Percentiles rank a stretch among this genome's conserved stretches.
Evolutionary conservation across 2,329 filamentous ascomycete genomes (phyloP).

Genomic region (Colletotrichum brevisporum): DNA sequence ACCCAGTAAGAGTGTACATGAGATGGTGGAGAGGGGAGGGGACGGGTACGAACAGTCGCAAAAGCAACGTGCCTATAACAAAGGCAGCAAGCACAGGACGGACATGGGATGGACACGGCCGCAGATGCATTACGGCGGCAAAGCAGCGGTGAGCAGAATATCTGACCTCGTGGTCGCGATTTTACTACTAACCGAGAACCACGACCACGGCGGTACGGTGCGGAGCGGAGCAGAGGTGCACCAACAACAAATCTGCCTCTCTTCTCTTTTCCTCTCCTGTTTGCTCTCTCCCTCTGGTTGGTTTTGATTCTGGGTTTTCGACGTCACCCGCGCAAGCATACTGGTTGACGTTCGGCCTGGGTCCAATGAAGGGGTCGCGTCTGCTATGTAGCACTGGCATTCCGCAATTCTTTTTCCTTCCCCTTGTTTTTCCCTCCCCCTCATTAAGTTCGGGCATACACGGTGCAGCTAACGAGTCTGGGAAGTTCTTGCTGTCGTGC

Average conservation of each 20-base stretch:
- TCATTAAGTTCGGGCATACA: not conserved
- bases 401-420: too few relatives aligned
- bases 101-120: conserved; percentile 28
- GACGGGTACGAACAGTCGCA: conserved; percentile 18
- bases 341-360: too few relatives aligned
- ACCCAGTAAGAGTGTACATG: not conserved
- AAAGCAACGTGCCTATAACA: conserved; percentile 14
- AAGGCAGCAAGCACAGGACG: conserved; percentile 9
- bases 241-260: not conserved
- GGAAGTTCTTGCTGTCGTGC: conserved; percentile 7
- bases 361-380: too few relatives aligned
- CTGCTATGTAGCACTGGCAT: too few relatives aligned
- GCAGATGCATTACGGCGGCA: conserved; percentile 28
- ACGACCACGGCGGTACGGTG: not conserved
- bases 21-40: conserved; percentile 30
- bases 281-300: too few relatives aligned
- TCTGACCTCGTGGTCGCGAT: conserved; percentile 19
- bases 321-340: too few relatives aligned
- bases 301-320: too few relatives aligned
- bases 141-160: conserved; percentile 41
- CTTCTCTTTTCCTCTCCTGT: not conserved
- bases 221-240: not conserved
- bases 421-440: not conserved
- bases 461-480: conserved; percentile 6
- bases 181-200: not conserved